Conservation (phyloP, 345 rosid genomes). For the Combretum micranthum region DNA sequence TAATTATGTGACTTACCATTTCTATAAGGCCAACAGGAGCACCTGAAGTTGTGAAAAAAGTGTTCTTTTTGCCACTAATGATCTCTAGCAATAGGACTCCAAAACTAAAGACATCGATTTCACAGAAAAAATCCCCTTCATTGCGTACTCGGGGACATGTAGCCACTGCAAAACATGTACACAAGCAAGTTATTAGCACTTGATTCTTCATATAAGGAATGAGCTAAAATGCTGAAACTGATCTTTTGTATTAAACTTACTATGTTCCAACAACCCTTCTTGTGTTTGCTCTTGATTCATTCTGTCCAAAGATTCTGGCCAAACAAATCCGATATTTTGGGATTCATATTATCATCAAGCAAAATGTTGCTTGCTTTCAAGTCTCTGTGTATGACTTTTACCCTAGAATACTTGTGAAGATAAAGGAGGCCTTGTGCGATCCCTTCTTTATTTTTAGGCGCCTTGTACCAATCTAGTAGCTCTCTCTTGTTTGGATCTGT, state of each 20-base stretch:
- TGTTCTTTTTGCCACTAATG: conserved; percentile 22
- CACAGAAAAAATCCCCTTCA: conserved; percentile 14
- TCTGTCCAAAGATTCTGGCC: conserved; percentile 19
- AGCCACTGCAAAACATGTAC: conserved; percentile 11
- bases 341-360: conserved; percentile 22
- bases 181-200: too few relatives aligned
- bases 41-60: conserved; percentile 6
- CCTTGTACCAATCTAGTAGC: conserved; percentile 17
- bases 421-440: conserved; percentile 46
- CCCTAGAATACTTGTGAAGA: conserved; percentile 41
- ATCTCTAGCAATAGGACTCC: conserved; percentile 27
- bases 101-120: conserved; percentile 26
- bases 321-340: conserved; percentile 37
- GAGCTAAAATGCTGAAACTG: too few relatives aligned
- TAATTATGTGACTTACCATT: too few relatives aligned
- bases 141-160: conserved; percentile 24
- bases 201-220: too few relatives aligned
- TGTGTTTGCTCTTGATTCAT: conserved; percentile 23
- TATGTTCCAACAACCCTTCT: conserved; percentile 41
- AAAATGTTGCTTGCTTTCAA: conserved; percentile 26
- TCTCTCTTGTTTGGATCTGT: not conserved
- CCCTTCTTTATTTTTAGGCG: conserved; percentile 27
- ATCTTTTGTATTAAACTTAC: too few relatives aligned
- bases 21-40: too few relatives aligned
- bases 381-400: conserved; percentile 41